These are phyloP conservation scores for Xanthoparmelia taractica DNA, from an alignment of 495 filamentous ascomycete species.

Conservation along the genomic window DNA sequence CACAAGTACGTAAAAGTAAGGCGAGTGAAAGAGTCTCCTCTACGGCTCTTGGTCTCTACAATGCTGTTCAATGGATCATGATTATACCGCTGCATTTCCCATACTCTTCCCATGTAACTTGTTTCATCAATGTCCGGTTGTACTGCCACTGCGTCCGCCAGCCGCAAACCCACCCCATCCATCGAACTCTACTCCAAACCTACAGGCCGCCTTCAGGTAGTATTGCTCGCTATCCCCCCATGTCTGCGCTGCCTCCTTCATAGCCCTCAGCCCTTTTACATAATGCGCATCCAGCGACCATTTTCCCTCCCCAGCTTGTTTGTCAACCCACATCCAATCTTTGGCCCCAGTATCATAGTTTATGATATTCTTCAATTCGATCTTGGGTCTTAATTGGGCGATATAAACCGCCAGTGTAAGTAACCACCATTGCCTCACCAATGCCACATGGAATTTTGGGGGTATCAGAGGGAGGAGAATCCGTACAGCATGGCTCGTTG, in stretches of 20 bases:
- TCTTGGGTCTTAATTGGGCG: constrained; percentile 59
- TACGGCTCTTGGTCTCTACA: neutral
- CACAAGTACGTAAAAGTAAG: neutral
- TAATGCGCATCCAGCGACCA: constrained; percentile 69
- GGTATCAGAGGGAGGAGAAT: constrained; percentile 76
- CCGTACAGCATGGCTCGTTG: constrained; percentile 77
- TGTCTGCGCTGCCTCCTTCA: constrained; percentile 64
- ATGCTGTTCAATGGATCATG: neutral
- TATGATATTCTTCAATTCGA: constrained; percentile 50
- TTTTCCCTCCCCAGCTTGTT: constrained; percentile 57
- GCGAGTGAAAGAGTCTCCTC: neutral
- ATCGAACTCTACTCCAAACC: constrained; percentile 63
- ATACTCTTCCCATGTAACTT: neutral
- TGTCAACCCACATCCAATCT: constrained; percentile 68
- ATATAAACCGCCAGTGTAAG: constrained; percentile 72
- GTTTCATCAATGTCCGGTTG: constrained; percentile 2
- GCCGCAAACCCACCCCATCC: constrained; percentile 59
- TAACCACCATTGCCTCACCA: constrained; percentile 86
- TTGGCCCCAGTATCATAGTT: constrained; percentile 53
- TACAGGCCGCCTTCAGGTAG: constrained; percentile 66
- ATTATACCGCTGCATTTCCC: neutral
- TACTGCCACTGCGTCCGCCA: constrained; percentile 7
- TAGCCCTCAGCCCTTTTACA: constrained; percentile 70
- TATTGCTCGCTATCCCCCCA: constrained; percentile 77
- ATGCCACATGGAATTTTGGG: constrained; percentile 55